phyloP scores from a whole-genome alignment of 2,329 filamentous ascomycete species.

The Alternaria infectoria region DNA sequence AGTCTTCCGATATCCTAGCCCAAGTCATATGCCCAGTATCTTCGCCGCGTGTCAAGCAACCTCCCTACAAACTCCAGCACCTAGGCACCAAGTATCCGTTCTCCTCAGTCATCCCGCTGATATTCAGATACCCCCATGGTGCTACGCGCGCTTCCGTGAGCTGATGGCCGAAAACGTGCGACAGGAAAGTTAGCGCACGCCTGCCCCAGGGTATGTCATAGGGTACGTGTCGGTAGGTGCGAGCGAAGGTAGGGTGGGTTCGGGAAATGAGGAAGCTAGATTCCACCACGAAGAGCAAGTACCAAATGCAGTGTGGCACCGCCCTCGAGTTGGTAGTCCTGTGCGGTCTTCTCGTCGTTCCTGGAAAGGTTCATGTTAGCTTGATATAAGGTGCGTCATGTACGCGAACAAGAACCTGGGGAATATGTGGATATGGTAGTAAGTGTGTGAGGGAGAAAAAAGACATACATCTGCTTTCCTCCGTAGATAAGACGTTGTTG shows the following conservation, averaged over 20 bases:
- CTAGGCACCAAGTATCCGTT: neutral
- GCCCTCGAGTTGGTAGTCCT: slow-evolving; percentile 87
- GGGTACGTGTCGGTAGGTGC: neutral
- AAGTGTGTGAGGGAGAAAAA: too few relatives aligned
- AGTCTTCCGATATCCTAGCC: neutral
- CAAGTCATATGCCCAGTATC: neutral
- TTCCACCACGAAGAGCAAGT: slow-evolving; percentile 86
- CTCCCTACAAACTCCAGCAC: neutral
- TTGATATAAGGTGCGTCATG: neutral
- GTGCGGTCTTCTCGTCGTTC: slow-evolving; percentile 92
- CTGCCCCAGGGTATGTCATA: neutral
- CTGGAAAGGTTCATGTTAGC: slow-evolving; percentile 56
- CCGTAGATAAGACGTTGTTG: slow-evolving; percentile 96
- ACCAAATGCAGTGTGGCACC: slow-evolving; percentile 95
- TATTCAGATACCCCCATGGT: neutral
- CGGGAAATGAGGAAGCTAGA: slow-evolving; percentile 8
- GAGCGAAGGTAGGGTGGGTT: neutral
- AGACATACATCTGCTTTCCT: slow-evolving; percentile 84
- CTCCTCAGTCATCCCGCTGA: neutral
- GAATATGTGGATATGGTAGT: too few relatives aligned
- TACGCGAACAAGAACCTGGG: neutral
- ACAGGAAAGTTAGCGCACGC: neutral
- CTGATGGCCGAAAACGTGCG: neutral
- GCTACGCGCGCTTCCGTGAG: neutral
- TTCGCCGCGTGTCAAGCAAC: neutral